Evolutionary conservation across 2,329 filamentous ascomycete species (phyloP).

Genomic region (Cytospora paraplurivora): DNA sequence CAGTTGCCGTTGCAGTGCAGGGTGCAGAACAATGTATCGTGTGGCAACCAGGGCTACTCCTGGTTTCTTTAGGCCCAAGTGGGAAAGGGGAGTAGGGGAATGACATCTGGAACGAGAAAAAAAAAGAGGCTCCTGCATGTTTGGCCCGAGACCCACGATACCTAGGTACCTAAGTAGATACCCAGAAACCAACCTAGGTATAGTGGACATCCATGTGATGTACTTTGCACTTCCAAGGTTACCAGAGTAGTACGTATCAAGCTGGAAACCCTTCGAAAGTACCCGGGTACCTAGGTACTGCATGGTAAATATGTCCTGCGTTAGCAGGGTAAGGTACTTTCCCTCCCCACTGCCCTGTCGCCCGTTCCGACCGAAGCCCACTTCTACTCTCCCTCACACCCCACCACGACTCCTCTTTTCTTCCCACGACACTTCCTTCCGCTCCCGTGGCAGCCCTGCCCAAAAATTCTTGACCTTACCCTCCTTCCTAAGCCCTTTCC

Average conservation of each 20-base stretch:
- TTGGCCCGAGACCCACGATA: too few relatives aligned
- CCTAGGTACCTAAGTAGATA: not conserved
- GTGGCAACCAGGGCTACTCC: too few relatives aligned
- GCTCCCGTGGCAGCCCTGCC: constrained; percentile 21
- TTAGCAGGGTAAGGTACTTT: not conserved
- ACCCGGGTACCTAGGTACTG: constrained; percentile 5
- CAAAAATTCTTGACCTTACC: constrained; percentile 21
- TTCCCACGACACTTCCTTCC: constrained; percentile 20
- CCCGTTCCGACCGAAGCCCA: constrained; percentile 19
- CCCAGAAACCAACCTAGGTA: not conserved
- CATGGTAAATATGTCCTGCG: not conserved
- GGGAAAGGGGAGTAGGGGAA: too few relatives aligned
- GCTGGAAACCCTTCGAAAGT: not conserved
- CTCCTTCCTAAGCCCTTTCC: constrained; percentile 12
- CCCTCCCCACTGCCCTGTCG: not conserved
- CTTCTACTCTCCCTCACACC: constrained; percentile 17
- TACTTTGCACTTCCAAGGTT: too few relatives aligned
- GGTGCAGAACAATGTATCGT: too few relatives aligned
- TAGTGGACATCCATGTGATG: not conserved
- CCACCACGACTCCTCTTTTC: constrained; percentile 23
- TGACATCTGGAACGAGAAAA: too few relatives aligned
- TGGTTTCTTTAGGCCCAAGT: too few relatives aligned
- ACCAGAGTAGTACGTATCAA: not conserved
- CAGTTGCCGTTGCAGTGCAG: too few relatives aligned
- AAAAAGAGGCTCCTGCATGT: too few relatives aligned